These are phyloP conservation scores for Rhipidocladum racemiflorum DNA, from an alignment of 176 grass and related monocot genomes.

Conservation along the genomic window DNA sequence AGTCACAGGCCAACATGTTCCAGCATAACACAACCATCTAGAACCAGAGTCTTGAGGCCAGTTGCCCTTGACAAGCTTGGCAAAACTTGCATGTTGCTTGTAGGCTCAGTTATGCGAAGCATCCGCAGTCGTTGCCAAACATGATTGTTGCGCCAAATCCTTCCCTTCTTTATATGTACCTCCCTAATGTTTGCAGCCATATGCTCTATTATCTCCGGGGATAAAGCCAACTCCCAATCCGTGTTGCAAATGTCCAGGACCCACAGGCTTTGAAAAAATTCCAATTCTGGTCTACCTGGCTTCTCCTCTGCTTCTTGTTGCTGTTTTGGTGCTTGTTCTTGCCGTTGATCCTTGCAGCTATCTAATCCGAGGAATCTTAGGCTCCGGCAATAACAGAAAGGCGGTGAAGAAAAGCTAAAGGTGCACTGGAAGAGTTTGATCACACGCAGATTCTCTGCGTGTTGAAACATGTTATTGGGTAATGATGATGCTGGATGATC, in stretches of 20 bases:
- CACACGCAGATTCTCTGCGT: not conserved
- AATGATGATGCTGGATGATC: not conserved
- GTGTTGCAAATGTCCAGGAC: not conserved
- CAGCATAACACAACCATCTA: not conserved
- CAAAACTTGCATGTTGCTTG: not conserved
- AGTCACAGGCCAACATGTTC: not conserved
- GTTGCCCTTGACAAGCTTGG: not conserved
- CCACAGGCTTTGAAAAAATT: not conserved
- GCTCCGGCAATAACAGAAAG: no score
- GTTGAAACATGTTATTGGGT: not conserved
- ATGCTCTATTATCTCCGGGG: not conserved
- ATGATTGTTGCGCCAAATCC: not conserved
- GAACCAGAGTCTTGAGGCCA: not conserved
- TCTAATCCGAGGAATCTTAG: no score
- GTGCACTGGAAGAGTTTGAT: not conserved
- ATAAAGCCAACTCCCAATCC: not conserved
- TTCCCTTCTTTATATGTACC: not conserved
- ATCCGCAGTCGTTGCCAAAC: not conserved
- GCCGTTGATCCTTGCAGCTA: no score
- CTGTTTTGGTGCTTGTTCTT: no score
- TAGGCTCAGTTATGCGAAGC: not conserved
- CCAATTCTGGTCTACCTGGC: no score
- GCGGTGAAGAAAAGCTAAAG: not conserved
- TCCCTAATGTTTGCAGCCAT: not conserved
- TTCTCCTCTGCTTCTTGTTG: no score